Evolutionary conservation across 75 land plant species (phyloP).

Genomic region (Selaginella tamariscina): DNA sequence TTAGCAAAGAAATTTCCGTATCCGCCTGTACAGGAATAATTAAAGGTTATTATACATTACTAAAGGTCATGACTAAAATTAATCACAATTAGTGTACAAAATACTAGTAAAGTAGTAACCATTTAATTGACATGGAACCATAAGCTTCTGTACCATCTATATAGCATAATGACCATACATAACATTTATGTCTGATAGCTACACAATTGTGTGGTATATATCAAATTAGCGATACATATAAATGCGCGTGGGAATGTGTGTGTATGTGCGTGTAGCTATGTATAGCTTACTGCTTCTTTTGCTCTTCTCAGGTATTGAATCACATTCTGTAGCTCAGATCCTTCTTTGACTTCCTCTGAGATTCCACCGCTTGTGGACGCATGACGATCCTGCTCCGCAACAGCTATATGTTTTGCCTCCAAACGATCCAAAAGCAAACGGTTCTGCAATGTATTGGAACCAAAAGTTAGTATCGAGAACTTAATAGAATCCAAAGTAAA

Average conservation of each 20-base stretch:
- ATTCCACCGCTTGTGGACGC: constrained; percentile 18
- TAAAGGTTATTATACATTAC: neutral
- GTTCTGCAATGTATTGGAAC: constrained; percentile 38
- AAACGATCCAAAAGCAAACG: constrained; percentile 56
- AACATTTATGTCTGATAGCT: too few relatives aligned
- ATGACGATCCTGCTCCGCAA: constrained; percentile 51
- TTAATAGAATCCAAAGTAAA: too few relatives aligned
- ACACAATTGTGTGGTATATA: too few relatives aligned
- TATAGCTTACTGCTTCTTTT: constrained; percentile 65
- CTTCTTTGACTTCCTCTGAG: constrained; percentile 31
- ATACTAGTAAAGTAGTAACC: too few relatives aligned
- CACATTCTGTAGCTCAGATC: constrained; percentile 63
- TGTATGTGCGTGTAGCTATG: too few relatives aligned
- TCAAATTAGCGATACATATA: too few relatives aligned
- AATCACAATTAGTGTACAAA: neutral
- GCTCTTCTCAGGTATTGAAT: constrained; percentile 71
- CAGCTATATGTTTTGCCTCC: constrained; percentile 60
- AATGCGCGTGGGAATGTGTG: too few relatives aligned
- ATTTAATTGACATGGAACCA: too few relatives aligned
- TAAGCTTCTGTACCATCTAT: too few relatives aligned
- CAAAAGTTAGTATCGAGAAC: too few relatives aligned
- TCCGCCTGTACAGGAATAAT: constrained; percentile 50
- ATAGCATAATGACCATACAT: too few relatives aligned
- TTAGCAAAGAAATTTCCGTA: constrained; percentile 69
- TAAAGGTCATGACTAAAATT: neutral